Conservation (phyloP, 1,284 basidiomycete genomes). For the Baeospora myosura region DNA sequence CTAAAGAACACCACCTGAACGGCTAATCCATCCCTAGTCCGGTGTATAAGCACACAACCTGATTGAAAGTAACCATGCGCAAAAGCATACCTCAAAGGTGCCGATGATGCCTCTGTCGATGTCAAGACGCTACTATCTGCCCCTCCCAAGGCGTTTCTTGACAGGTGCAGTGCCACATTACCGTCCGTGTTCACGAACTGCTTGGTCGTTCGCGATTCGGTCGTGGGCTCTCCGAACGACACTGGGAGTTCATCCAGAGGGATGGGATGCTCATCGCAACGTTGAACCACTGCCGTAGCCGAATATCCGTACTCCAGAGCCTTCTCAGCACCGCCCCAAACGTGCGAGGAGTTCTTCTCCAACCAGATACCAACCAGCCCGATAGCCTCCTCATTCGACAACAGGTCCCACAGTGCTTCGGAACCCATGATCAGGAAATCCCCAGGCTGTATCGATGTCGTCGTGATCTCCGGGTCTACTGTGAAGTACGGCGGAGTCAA, state of each 20-base stretch:
- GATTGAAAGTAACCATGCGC: too few relatives aligned
- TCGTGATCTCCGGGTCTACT: conserved; percentile 49
- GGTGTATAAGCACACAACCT: too few relatives aligned
- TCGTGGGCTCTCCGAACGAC: conserved; percentile 17
- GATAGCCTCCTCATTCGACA: conserved; percentile 53
- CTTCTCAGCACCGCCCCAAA: neutral
- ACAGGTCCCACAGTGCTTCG: conserved; percentile 51
- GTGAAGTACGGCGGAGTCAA: conserved; percentile 48
- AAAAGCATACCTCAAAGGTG: too few relatives aligned
- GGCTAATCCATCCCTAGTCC: too few relatives aligned
- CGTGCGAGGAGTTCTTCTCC: conserved; percentile 16
- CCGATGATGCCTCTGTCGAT: too few relatives aligned
- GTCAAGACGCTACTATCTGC: too few relatives aligned
- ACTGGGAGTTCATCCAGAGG: conserved; percentile 11
- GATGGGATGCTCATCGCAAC: conserved; percentile 5
- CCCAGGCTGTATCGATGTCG: conserved; percentile 32
- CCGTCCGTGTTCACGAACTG: conserved; percentile 36
- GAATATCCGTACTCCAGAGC: conserved; percentile 8
- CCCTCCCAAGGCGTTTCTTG: conserved; percentile 56
- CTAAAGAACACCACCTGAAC: too few relatives aligned
- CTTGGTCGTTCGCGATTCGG: conserved; percentile 27
- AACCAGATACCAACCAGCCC: conserved; percentile 47
- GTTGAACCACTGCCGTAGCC: conserved; percentile 1
- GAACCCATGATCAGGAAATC: conserved; percentile 54
- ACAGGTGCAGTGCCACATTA: conserved; percentile 48